These are phyloP conservation scores for Leccinum subtestaceum DNA, from an alignment of 768 basidiomycete genomes.

Conservation along the genomic window DNA sequence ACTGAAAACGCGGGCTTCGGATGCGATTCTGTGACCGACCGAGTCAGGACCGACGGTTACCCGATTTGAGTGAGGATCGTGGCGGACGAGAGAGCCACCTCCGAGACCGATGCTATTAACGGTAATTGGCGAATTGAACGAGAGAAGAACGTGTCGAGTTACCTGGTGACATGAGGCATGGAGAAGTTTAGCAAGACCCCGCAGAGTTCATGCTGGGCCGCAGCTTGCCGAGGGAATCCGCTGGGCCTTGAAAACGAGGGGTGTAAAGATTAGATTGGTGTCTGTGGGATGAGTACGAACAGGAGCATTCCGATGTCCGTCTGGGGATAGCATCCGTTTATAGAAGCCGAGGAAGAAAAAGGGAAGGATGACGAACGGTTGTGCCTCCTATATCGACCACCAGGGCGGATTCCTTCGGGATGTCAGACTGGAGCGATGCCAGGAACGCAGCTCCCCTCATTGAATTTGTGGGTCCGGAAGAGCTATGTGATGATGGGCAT, in stretches of 20 bases:
- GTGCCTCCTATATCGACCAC: constrained; percentile 68
- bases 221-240: constrained; percentile 62
- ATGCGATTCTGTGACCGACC: constrained; percentile 53
- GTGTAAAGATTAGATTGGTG: constrained; percentile 11
- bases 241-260: constrained; percentile 34
- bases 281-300: constrained; percentile 16
- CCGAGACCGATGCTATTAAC: constrained; percentile 54
- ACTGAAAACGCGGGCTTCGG: constrained; percentile 53
- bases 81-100: constrained; percentile 55
- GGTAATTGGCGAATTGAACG: constrained; percentile 2
- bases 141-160: constrained; percentile 1
- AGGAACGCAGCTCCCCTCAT: constrained; percentile 68
- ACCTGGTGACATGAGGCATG: constrained; percentile 52
- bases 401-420: constrained; percentile 39
- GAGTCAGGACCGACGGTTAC: constrained; percentile 64
- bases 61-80: constrained; percentile 30
- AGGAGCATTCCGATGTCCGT: constrained; percentile 63
- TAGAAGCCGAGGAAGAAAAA: constrained; percentile 8
- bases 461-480: constrained; percentile 62
- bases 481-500: constrained; percentile 23
- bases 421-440: constrained; percentile 39
- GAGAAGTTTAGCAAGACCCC: constrained; percentile 62
- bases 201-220: constrained; percentile 58
- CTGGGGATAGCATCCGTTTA: constrained; percentile 18
- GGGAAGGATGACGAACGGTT: constrained; percentile 33